Base-by-base conservation (phyloP, 148 eudicot genomes). In the Suaeda aralocaspica region DNA sequence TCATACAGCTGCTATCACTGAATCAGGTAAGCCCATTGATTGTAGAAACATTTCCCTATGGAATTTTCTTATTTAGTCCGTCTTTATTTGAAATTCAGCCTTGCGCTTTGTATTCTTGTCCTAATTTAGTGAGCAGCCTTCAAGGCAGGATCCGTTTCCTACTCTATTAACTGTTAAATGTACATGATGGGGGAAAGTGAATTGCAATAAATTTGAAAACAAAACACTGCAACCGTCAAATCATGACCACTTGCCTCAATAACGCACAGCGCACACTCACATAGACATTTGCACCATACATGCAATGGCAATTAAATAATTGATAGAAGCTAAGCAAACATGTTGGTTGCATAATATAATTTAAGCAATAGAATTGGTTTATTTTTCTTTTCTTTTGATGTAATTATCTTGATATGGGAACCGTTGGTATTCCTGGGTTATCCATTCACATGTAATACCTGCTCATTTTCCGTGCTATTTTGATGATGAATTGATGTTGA, bases 1-100 rank as follows among this genome's bases (percentile, higher is more conserved):
- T 51, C 98, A 94, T 76, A 89, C 98, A 61, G 97, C 97, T 45
- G 89, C 96, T 52, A 76, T 94, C 71, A 86, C 88, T 31, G 84
- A 84, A 77, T 82, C 92, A 82, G 98, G 98, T 90, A 66, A 28
- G 74, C 69, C 66, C 15, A 18, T 45, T 51, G 53, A 42, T 61
- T 67, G 52, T 55, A 19, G 53, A 28, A n/a, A 25, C 24, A 64
- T 28, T 72, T 9, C 19, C 3, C 42, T 28, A 18, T 4, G 26
- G 16, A 42, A 6, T n/a, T 61, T 13, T 73, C 64, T 31, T 24
- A 30, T 22, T 31, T 57, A 9, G 26, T 9, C 41, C 30, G 22
- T 61, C 1, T 39, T 41, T 30, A 21, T 63, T 24, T 46, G 2
- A 31, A 24, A 19, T 15, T 36, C 15, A 24, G 46, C 21, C 21